phyloP scores from a whole-genome alignment of 352 stramenopile genomes.

The Pilasporangium apinafurcum region DNA sequence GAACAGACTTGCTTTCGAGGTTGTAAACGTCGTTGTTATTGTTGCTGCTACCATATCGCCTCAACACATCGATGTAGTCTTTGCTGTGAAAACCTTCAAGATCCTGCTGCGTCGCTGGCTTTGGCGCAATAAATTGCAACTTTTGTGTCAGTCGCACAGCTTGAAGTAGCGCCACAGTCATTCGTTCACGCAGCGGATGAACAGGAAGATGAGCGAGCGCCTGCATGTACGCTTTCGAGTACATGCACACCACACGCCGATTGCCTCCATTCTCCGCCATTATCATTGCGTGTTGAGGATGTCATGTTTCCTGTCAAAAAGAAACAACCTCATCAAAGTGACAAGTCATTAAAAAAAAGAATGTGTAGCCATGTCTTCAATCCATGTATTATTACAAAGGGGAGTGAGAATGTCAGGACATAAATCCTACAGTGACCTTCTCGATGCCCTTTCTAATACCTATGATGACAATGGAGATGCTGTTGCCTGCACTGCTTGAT shows the following conservation, averaged over 20 bases:
- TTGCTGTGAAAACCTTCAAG: constrained; percentile 29
- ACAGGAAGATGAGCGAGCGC: constrained; percentile 24
- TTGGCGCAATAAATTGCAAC: constrained; percentile 28
- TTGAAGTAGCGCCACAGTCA: constrained; percentile 32
- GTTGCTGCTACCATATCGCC: not conserved
- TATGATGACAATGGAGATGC: too few relatives aligned
- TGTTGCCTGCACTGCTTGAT: not conserved
- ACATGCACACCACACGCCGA: constrained; percentile 6
- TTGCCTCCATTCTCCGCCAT: too few relatives aligned
- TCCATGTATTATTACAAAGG: too few relatives aligned
- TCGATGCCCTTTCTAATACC: too few relatives aligned
- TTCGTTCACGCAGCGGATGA: constrained; percentile 26
- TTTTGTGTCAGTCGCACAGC: constrained; percentile 13
- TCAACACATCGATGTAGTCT: constrained; percentile 27
- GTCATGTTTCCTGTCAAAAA: too few relatives aligned
- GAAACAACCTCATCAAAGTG: too few relatives aligned
- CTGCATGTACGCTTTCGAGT: constrained; percentile 15
- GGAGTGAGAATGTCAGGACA: too few relatives aligned
- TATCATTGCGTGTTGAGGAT: too few relatives aligned
- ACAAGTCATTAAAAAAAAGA: too few relatives aligned
- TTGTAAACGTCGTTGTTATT: not conserved
- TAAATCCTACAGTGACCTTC: too few relatives aligned
- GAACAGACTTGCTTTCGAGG: too few relatives aligned
- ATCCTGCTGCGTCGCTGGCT: constrained; percentile 15
- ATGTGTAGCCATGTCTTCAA: too few relatives aligned